Percentiles rank a stretch among this genome's conserved stretches.
phyloP scores from a whole-genome alignment of 2,329 filamentous ascomycete genomes.

The Penicillium sp. region DNA sequence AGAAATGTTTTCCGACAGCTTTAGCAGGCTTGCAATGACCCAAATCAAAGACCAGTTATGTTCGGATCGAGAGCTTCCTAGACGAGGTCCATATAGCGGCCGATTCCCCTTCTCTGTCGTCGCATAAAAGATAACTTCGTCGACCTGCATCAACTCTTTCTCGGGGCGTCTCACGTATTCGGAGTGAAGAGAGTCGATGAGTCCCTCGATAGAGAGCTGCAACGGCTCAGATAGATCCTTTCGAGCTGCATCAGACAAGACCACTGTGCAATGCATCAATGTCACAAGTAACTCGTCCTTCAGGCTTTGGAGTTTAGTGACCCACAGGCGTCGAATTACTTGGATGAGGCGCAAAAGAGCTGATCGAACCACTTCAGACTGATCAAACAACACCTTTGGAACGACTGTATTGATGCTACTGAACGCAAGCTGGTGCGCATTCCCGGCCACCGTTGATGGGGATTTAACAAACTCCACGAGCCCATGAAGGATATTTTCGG shows the following conservation, averaged over 20 bases:
- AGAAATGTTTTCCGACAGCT: constrained; percentile 29
- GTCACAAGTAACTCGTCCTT: constrained; percentile 73
- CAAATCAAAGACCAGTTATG: constrained; percentile 40
- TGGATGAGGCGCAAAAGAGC: constrained; percentile 61
- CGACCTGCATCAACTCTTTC: constrained; percentile 68
- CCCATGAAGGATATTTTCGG: constrained; percentile 52
- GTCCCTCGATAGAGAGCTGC: constrained; percentile 52
- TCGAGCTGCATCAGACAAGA: constrained; percentile 45
- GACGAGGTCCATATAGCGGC: constrained; percentile 34
- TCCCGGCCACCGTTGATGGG: constrained; percentile 53
- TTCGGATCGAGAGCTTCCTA: constrained; percentile 34
- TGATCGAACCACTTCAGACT: constrained; percentile 57
- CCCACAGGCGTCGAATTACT: constrained; percentile 71
- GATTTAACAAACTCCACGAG: constrained; percentile 59
- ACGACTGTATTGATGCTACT: constrained; percentile 69
- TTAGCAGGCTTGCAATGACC: constrained; percentile 40
- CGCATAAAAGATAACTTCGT: constrained; percentile 61
- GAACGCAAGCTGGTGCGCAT: constrained; percentile 67
- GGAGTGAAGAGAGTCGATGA: constrained; percentile 65
- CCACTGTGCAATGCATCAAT: constrained; percentile 61
- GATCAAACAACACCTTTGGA: constrained; percentile 61
- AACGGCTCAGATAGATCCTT: constrained; percentile 38
- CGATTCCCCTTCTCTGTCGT: constrained; percentile 32
- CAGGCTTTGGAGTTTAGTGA: constrained; percentile 57
- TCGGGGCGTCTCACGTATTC: constrained; percentile 72